Conservation (phyloP, 148 eudicot species). For the Salicornia ramosissima region DNA sequence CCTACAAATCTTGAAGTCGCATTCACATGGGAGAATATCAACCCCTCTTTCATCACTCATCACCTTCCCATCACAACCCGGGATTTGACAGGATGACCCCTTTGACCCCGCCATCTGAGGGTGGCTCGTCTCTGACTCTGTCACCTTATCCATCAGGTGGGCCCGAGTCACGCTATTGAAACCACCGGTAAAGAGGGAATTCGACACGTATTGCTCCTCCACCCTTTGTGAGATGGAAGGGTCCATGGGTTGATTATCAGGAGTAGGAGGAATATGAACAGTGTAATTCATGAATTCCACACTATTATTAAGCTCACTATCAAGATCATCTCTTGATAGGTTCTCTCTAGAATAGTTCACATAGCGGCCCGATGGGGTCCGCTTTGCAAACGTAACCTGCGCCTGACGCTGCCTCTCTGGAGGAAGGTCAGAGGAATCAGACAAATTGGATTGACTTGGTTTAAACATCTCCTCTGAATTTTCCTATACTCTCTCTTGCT, state of each 20-base stretch:
- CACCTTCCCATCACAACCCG: slow-evolving; percentile 91
- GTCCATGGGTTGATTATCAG: slow-evolving; percentile 92
- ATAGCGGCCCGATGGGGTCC: slow-evolving; percentile 83
- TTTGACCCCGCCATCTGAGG: slow-evolving; percentile 97
- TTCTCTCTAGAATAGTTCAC: slow-evolving; percentile 64
- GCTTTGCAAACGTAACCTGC: slow-evolving; percentile 56
- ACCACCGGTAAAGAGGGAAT: slow-evolving; percentile 89
- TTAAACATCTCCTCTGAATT: slow-evolving; percentile 26
- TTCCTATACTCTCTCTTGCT: neutral
- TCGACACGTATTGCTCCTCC: slow-evolving; percentile 93
- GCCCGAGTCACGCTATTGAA: slow-evolving; percentile 85
- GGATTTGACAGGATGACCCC: slow-evolving; percentile 74
- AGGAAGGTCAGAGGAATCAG: slow-evolving; percentile 45
- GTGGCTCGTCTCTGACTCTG: slow-evolving; percentile 72
- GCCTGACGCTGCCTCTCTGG: slow-evolving; percentile 50
- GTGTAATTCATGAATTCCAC: slow-evolving; percentile 68
- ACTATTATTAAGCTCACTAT: slow-evolving; percentile 64
- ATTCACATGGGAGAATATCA: slow-evolving; percentile 92
- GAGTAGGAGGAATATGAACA: slow-evolving; percentile 89
- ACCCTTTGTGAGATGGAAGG: slow-evolving; percentile 73
- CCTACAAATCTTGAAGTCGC: slow-evolving; percentile 91
- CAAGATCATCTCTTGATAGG: slow-evolving; percentile 67
- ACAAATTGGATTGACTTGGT: slow-evolving; percentile 42
- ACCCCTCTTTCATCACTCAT: slow-evolving; percentile 85
- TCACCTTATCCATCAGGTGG: slow-evolving; percentile 94